Percentiles rank a stretch among this genome's conserved stretches.
Conservation (phyloP, 345 rosid genomes). For the Syzygium aromaticum region DNA sequence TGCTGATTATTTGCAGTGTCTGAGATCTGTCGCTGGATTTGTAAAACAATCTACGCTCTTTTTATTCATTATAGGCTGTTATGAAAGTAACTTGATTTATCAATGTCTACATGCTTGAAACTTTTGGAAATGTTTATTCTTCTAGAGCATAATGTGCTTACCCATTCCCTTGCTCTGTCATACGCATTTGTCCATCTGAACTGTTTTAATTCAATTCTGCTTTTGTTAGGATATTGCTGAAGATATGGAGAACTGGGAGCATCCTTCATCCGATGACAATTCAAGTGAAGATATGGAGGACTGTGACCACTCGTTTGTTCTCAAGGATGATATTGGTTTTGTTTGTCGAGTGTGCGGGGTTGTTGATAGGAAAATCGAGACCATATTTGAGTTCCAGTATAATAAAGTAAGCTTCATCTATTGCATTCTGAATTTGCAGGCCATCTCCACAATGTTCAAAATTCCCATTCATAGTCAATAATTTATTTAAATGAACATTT, state of each 20-base stretch:
- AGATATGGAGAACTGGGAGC: not conserved
- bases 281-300: constrained; percentile 7
- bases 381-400: constrained; percentile 71
- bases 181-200: not conserved
- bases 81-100: not conserved
- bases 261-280: constrained; percentile 27
- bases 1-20: not conserved
- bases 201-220: not conserved
- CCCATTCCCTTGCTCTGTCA: not conserved
- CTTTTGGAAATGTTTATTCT: not conserved
- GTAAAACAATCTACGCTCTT: not conserved
- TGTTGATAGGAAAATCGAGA: constrained; percentile 57
- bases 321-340: constrained; percentile 90
- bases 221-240: constrained; percentile 36
- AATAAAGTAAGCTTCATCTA: constrained; percentile 39
- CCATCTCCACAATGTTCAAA: not conserved
- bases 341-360: constrained; percentile 91
- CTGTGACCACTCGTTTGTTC: constrained; percentile 71
- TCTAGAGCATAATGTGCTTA: not conserved
- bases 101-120: not conserved
- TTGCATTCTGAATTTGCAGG: not conserved
- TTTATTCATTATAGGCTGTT: not conserved
- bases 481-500: not conserved
- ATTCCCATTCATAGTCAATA: not conserved
- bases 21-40: not conserved